Base-by-base conservation (phyloP, 2,329 filamentous ascomycete genomes). In the Paraphaeosphaeria minitans region DNA sequence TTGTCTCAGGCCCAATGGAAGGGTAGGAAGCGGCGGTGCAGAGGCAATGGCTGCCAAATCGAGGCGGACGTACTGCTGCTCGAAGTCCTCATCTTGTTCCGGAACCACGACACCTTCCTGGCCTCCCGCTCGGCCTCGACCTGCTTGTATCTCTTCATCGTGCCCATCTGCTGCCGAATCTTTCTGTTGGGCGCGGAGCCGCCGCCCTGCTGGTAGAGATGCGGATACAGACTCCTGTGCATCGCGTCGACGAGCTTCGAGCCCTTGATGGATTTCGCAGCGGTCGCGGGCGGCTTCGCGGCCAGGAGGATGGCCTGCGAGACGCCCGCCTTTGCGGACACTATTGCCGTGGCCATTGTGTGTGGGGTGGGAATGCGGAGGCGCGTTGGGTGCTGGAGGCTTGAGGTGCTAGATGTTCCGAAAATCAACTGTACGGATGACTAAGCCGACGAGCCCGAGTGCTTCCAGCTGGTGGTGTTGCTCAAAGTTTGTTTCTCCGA, bases 301-400 rank as follows among this genome's bases (percentile, higher is more conserved):
- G 43, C 29, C 21, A 37, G 16, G 8, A 56, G 42, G 13, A 59
- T 9, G 42, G 53, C 43, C 21, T 54, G 51, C 53, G 68, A 61
- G 53, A 62, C 67, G 31, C 64, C 60, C 62, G 90, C 89, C 85
- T 89, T 87, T 78, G 82, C 74, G 48, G 82, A 78, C 56, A 85
- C 79, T 71, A 83, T 71, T 60, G 84, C 78, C 65, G 85, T 81
- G 66, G 85, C 82, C 83, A 91, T 92, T 69, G 65, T 45, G 31
- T 19, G 24, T n/a, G 45, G 52, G n/a, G 50, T 58, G 55, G 43
- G 22, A 33, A 14, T 14, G 48, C 24, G 33, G 14, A 21, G 39
- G 33, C 41, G 45, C 45, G 24, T 31, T 33, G 27, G 48, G 24
- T 57, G 49, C 55, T 45, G 41, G 48, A 52, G 50, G 51, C 53